phyloP scores from a whole-genome alignment of 208 protist species.

The Acanthamoeba healyi region DNA sequence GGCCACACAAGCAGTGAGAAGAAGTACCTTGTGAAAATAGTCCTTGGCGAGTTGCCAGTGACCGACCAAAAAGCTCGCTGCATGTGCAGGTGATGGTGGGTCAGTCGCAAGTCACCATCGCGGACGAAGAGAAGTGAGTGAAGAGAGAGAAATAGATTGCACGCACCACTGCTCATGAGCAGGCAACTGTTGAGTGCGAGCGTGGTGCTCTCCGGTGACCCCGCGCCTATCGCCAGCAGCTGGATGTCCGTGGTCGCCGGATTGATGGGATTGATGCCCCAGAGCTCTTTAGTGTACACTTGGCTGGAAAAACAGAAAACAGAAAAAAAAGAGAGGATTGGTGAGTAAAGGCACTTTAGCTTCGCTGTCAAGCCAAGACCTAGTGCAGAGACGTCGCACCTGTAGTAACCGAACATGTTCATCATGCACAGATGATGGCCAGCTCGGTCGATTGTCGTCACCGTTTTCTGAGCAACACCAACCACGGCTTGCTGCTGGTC shows the following conservation, averaged over 20 bases:
- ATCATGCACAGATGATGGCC: not conserved
- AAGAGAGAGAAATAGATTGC: not conserved
- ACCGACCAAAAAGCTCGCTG: not conserved
- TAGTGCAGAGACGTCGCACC: too few relatives aligned
- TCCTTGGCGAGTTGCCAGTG: not conserved
- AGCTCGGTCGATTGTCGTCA: not conserved
- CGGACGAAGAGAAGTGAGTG: not conserved
- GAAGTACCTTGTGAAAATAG: not conserved
- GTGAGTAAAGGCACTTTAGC: too few relatives aligned
- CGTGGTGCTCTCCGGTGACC: not conserved
- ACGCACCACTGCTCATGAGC: not conserved
- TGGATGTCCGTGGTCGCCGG: not conserved
- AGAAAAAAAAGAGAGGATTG: too few relatives aligned
- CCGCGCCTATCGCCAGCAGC: not conserved
- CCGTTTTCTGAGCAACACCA: not conserved
- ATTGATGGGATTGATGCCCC: constrained; percentile 32
- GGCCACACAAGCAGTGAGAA: not conserved
- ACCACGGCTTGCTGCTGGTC: too few relatives aligned
- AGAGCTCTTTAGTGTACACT: constrained; percentile 10
- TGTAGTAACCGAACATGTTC: not conserved
- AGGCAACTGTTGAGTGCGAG: constrained; percentile 14
- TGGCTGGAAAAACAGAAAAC: too few relatives aligned
- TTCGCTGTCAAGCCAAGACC: too few relatives aligned
- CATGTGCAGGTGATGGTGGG: too few relatives aligned
- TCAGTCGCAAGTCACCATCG: not conserved